Conservation (phyloP, 2,329 filamentous ascomycete genomes). For the Arthroderma uncinatum region DNA sequence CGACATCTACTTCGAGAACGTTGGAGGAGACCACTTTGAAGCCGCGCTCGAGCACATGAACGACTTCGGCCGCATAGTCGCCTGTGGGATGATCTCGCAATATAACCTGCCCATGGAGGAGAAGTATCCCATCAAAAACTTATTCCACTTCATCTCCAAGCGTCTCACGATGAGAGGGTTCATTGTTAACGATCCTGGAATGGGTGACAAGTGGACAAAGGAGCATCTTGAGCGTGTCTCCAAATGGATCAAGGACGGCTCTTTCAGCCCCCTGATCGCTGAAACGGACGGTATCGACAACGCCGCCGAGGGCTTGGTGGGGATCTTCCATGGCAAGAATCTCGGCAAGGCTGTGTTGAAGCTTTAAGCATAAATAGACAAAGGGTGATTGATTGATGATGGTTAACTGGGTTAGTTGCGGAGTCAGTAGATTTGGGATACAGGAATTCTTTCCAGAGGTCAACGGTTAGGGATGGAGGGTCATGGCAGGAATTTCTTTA, state of each 20-base stretch:
- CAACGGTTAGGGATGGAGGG: background rate
- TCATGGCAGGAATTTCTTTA: no score
- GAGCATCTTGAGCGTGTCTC: conserved; percentile 67
- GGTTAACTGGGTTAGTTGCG: background rate
- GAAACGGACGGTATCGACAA: conserved; percentile 69
- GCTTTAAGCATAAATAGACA: conserved; percentile 34
- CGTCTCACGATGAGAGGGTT: conserved; percentile 61
- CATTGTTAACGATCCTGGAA: conserved; percentile 54
- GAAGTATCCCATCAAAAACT: conserved; percentile 55
- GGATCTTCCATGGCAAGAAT: conserved; percentile 66
- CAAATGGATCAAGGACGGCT: conserved; percentile 65
- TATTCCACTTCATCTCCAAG: conserved; percentile 56
- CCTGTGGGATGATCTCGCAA: conserved; percentile 59
- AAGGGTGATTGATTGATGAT: background rate
- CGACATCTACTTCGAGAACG: conserved; percentile 76
- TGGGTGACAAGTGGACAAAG: conserved; percentile 54
- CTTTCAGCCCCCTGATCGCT: conserved; percentile 57
- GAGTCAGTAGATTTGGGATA: background rate
- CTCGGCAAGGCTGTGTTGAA: conserved; percentile 77
- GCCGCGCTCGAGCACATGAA: conserved; percentile 57
- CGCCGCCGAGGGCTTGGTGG: conserved; percentile 59
- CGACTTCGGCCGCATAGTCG: conserved; percentile 52
- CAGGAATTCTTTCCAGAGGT: background rate
- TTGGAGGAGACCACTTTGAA: conserved; percentile 63
- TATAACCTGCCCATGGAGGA: conserved; percentile 56